Percentiles rank a stretch among this genome's conserved stretches.
phyloP scores from a whole-genome alignment of 1,284 basidiomycete species.

The Cystobasidium slooffiae region DNA sequence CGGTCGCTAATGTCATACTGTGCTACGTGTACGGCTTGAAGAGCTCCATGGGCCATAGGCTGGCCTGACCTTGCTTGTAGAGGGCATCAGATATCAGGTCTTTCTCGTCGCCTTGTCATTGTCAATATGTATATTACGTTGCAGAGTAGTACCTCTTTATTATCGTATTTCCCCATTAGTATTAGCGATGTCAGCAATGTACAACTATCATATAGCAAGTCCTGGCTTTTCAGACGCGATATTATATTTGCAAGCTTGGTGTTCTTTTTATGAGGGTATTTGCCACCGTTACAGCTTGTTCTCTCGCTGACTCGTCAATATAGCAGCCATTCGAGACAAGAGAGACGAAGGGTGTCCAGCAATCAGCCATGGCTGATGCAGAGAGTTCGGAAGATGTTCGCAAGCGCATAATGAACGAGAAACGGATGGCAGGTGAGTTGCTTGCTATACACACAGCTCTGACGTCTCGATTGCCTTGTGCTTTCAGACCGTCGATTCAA shows the following conservation, averaged over 20 bases:
- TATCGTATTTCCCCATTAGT: not conserved
- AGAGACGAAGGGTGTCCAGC: not conserved
- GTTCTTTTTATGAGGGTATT: not conserved
- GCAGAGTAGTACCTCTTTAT: not conserved
- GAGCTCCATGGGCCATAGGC: too few species aligned
- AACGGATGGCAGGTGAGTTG: slow-evolving; percentile 24
- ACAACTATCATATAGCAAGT: not conserved
- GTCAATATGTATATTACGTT: not conserved
- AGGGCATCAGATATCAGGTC: too few species aligned
- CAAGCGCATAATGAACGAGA: slow-evolving; percentile 33
- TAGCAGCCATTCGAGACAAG: not conserved
- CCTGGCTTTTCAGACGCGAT: not conserved
- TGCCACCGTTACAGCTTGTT: slow-evolving; percentile 2
- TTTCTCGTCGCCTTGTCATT: too few species aligned
- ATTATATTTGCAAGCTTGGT: not conserved
- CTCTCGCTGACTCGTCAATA: slow-evolving; percentile 14
- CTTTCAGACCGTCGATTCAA: not conserved
- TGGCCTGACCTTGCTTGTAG: too few species aligned
- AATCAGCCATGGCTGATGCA: not conserved
- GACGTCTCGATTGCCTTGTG: slow-evolving; percentile 13
- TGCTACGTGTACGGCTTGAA: too few species aligned
- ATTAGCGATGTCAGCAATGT: slow-evolving; percentile 1
- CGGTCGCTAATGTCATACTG: too few species aligned
- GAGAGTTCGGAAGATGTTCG: slow-evolving; percentile 22
- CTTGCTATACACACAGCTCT: not conserved